Conservation (phyloP, 345 rosid species). For the Sonneratia caseolaris region DNA sequence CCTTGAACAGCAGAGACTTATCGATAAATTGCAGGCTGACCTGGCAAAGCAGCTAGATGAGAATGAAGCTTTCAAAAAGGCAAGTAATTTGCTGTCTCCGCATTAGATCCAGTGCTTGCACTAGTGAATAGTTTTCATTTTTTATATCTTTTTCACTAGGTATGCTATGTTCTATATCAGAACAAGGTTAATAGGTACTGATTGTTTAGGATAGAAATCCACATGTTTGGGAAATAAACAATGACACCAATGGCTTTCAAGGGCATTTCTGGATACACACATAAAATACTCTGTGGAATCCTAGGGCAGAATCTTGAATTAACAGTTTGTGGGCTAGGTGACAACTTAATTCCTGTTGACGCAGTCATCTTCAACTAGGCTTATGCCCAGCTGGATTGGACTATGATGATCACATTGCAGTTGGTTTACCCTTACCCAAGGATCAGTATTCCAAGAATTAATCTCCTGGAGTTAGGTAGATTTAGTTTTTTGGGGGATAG, state of each 20-base stretch:
- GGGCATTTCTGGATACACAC: not conserved
- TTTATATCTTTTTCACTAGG: not conserved
- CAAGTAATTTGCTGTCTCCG: conserved; percentile 13
- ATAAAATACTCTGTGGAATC: not conserved
- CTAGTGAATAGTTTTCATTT: not conserved
- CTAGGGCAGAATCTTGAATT: not conserved
- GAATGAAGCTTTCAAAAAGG: conserved; percentile 51
- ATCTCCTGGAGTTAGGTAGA: not conserved
- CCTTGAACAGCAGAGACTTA: conserved; percentile 48
- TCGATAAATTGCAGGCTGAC: conserved; percentile 47
- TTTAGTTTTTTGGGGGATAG: not conserved
- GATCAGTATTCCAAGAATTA: not conserved
- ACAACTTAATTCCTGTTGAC: not conserved
- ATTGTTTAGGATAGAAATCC: not conserved
- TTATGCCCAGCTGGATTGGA: not conserved
- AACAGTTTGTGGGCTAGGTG: not conserved
- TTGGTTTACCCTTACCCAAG: not conserved
- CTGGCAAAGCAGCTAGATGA: conserved; percentile 52
- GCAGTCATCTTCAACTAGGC: not conserved
- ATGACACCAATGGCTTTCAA: not conserved
- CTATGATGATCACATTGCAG: not conserved
- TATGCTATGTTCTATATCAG: not conserved
- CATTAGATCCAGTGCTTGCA: not conserved
- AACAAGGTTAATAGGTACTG: not conserved
- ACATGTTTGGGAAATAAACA: not conserved